Conservation (phyloP, 257 asterid genomes). For the Capsicum baccatum region DNA sequence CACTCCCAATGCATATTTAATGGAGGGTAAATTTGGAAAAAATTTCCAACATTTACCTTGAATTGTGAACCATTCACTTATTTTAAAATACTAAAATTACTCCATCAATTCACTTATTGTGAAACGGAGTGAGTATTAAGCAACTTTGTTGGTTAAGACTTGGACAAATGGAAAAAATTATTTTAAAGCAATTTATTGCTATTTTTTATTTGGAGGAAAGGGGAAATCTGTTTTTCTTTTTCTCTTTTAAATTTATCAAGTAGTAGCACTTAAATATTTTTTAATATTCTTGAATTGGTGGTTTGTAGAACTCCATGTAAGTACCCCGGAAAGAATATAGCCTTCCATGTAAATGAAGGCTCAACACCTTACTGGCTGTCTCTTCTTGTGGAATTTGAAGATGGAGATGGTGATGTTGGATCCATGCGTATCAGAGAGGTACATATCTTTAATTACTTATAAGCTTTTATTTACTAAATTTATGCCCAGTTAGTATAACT, state of each 20-base stretch:
- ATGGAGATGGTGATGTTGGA: constrained; percentile 92
- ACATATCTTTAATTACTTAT: not conserved
- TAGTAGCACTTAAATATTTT: not conserved
- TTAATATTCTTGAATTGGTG: not conserved
- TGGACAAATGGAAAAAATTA: too few species aligned
- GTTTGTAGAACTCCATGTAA: constrained; percentile 81
- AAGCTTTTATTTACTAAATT: not conserved
- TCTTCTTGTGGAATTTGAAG: constrained; percentile 82
- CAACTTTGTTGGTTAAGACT: too few species aligned
- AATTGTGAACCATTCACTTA: too few species aligned
- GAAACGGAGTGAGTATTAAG: too few species aligned
- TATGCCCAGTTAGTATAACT: too few species aligned
- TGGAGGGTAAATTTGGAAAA: too few species aligned
- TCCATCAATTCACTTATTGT: too few species aligned
- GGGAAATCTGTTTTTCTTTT: not conserved
- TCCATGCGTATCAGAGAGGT: constrained; percentile 96
- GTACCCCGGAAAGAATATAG: constrained; percentile 80
- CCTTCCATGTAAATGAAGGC: constrained; percentile 92
- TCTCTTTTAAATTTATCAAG: not conserved
- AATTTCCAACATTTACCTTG: too few species aligned
- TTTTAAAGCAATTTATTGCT: not conserved
- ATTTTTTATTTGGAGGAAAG: not conserved
- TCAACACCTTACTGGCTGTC: constrained; percentile 92
- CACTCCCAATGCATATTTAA: too few species aligned
- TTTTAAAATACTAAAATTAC: too few species aligned